Base-by-base conservation (phyloP, 257 asterid species). In the Primulina huaijiensis region DNA sequence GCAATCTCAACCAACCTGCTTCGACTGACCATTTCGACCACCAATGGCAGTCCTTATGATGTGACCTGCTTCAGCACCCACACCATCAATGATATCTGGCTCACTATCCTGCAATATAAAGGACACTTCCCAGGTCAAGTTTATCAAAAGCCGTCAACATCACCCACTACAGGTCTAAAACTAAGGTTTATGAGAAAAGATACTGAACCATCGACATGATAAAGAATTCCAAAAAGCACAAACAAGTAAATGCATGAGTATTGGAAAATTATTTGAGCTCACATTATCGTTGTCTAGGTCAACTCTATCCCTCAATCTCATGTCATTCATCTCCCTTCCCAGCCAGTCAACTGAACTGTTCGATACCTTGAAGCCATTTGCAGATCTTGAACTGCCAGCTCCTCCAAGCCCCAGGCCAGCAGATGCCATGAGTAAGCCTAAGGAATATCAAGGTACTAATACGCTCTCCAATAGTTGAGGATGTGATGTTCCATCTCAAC, bases 341-440 rank as follows among this genome's bases (percentile, higher is more conserved):
- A 93, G 86, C 97, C 97, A 90, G 71, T 93, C 98, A 78, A 90
- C 92, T 68, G 98, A 93, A 86, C 89, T 89, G 60, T 97, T 89
- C 60, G 97, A 86, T 70, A 90, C 95, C 74, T 88, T 86, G 77
- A 74, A 86, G 76, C 87, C 89, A 80, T 82, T 84, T 74, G 81
- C 73, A 64, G 89, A 78, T 77, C 86, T 84, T 64, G 92, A 86
- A 82, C 92, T 86, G 67, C 92, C 86, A 78, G 92, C 92, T 57
- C 89, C 92, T 29, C 92, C 92, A 80, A 80, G 83, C 79, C 89
- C 89, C 63, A 83, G 77, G 73, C 89, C 89, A 70, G 86, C 81
- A 70, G 92, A 82, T 70, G 84, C 92, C 92, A 86, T 86, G 73
- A 67, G 75, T 78, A 64, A 66, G 74, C 65, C 78, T 75, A 78